Evolutionary conservation across 208 protist species (phyloP).

Genomic region (Trypanosoma grayi): DNA sequence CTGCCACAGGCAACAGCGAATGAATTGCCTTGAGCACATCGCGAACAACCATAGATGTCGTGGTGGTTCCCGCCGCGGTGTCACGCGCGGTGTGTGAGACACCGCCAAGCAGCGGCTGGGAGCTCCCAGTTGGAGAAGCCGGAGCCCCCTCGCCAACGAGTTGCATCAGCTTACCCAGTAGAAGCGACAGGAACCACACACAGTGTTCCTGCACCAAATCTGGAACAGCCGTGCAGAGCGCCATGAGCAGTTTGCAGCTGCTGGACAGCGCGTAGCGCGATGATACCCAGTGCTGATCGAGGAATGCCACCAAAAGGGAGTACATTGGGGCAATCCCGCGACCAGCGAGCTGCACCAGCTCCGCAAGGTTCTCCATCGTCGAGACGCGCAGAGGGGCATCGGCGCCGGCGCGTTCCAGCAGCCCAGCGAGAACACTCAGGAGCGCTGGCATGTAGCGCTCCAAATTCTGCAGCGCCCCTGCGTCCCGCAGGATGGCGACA

Average conservation of each 20-base stretch:
- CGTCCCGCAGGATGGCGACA: conserved; percentile 62
- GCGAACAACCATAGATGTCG: conserved; percentile 3
- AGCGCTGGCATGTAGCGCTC: conserved; percentile 63
- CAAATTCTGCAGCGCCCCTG: conserved; percentile 33
- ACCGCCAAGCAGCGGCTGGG: neutral
- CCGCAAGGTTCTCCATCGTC: conserved; percentile 35
- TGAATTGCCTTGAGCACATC: conserved; percentile 24
- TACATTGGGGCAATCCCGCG: conserved; percentile 65
- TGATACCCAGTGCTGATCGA: conserved; percentile 48
- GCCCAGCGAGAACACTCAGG: conserved; percentile 40
- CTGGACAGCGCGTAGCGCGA: conserved; percentile 33
- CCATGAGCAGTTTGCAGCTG: conserved; percentile 62
- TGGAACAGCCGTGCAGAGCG: conserved; percentile 52
- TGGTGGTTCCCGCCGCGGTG: neutral
- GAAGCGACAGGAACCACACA: conserved; percentile 51
- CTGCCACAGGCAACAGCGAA: conserved; percentile 21
- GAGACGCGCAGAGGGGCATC: conserved; percentile 24
- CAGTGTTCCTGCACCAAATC: conserved; percentile 62
- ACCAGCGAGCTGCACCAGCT: conserved; percentile 50
- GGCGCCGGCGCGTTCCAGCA: conserved; percentile 13
- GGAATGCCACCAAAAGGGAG: conserved; percentile 54
- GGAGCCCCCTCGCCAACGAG: conserved; percentile 5
- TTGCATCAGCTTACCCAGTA: conserved; percentile 46
- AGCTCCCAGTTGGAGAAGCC: neutral
- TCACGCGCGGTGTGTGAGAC: neutral